Base-by-base conservation (phyloP, 2,329 filamentous ascomycete species). In the Fusarium sp. region DNA sequence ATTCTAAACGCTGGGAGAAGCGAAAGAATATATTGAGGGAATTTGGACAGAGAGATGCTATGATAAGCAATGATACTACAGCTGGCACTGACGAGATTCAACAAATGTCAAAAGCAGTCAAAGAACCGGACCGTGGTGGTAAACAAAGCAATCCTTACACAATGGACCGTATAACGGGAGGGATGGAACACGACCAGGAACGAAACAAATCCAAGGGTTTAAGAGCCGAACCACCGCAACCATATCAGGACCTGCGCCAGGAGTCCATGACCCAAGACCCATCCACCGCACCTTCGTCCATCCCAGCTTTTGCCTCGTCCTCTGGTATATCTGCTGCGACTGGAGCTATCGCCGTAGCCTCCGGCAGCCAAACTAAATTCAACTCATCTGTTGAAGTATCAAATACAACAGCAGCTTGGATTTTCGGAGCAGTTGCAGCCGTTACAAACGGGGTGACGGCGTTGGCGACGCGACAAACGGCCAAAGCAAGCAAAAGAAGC, bases 281-380 rank as follows among this genome's bases (percentile, higher is more conserved):
- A 10, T 35, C 12, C 33, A 8, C 14, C 41, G 12, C 20, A 20
- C 23, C 20, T 26, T 26, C 12, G 10, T 3, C 20, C 11, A 5
- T 23, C 5, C 3, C 14, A 23, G 20, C 13, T 5, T 44, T 44
- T 23, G n/a, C 5, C 23, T 23, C 9, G 6, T n/a, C 6, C 2
- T 11, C 41, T 10, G 5, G 14, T 26, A 11, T 26, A 5, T 4
- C 9, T 44, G 1, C 41, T 5, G 3, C 7, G 6, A 0, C 6
- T 0, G 9, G 15, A 26, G 41, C 20, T 17, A 44, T 17, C 12
- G 3, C 11, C 4, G 17, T 2, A 17, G 20, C 41, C 0, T 4
- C 15, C 6, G 8, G 3, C 23, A 7, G 10, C 12, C 3, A 44
- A 6, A 20, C 11, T 0, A 27, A 18, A n/a, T 0, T 18, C 1